Percentiles rank a stretch among this genome's conserved stretches.
Conservation (phyloP, 164 flowering plant genomes). For the Amborella trichopoda region DNA sequence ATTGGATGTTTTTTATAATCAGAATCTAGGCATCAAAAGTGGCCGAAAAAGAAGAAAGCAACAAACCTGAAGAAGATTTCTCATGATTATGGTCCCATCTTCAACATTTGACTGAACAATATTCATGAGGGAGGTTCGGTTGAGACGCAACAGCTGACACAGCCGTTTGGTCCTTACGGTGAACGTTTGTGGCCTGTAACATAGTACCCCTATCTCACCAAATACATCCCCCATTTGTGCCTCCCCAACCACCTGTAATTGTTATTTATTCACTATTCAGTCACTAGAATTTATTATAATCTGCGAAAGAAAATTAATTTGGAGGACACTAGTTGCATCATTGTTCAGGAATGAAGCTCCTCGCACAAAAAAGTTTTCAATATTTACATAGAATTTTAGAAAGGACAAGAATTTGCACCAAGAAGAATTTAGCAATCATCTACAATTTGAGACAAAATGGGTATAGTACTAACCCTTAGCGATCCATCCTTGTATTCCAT, state of each 20-base stretch:
- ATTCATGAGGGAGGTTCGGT: slow-evolving; percentile 72
- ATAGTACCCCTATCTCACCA: slow-evolving; percentile 96
- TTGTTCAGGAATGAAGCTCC: neutral
- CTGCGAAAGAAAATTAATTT: neutral
- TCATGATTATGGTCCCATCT: slow-evolving; percentile 70
- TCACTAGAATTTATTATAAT: neutral
- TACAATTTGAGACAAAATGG: neutral
- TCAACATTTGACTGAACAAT: slow-evolving; percentile 88
- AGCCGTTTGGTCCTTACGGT: slow-evolving; percentile 80
- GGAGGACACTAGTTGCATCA: neutral
- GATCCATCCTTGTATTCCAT: slow-evolving; percentile 44
- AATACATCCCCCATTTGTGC: slow-evolving; percentile 56
- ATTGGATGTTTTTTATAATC: too few species aligned
- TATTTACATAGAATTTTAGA: neutral
- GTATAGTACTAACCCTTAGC: slow-evolving; percentile 44
- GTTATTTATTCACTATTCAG: neutral
- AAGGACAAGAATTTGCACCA: neutral
- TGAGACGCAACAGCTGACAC: slow-evolving; percentile 70
- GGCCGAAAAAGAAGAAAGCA: neutral
- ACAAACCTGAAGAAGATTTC: neutral
- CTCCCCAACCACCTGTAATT: slow-evolving; percentile 58
- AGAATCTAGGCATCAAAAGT: neutral
- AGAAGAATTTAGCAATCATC: neutral
- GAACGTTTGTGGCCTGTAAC: slow-evolving; percentile 86
- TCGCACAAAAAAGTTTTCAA: neutral